Percentiles rank a stretch among this genome's conserved stretches.
These are phyloP conservation scores for Globisporangium cystogenes DNA, from an alignment of 352 stramenopile genomes.

Conservation along the genomic window DNA sequence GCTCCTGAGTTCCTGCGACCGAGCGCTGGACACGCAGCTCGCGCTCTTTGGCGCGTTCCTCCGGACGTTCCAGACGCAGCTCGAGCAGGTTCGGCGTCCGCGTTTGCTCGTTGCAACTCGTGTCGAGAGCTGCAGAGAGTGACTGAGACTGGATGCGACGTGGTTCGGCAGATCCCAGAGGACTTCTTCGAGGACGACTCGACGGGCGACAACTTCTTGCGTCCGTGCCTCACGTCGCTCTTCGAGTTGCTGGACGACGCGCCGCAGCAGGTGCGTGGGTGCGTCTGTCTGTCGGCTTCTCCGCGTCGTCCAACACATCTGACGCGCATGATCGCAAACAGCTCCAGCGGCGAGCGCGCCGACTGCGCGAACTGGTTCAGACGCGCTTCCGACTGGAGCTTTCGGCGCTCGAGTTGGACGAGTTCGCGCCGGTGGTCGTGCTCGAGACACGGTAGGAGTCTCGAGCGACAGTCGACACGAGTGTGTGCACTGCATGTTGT, in stretches of 20 bases:
- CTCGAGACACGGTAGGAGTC: too few species aligned
- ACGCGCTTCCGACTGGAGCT: constrained; percentile 32
- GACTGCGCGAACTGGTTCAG: constrained; percentile 18
- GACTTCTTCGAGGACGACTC: constrained; percentile 72
- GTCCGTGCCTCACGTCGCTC: constrained; percentile 48
- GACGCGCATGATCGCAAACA: constrained; percentile 2
- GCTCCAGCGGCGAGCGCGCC: constrained; percentile 12
- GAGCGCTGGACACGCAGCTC: constrained; percentile 26
- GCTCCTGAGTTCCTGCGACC: constrained; percentile 59
- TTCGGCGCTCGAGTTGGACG: constrained; percentile 16
- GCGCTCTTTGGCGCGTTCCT: constrained; percentile 59
- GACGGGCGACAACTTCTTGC: constrained; percentile 60
- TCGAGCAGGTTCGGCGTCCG: constrained; percentile 34
- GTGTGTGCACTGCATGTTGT: too few species aligned
- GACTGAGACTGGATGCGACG: background rate
- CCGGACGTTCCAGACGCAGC: constrained; percentile 43
- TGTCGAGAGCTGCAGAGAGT: too few species aligned
- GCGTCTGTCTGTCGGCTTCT: too few species aligned
- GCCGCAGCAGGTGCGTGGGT: constrained; percentile 28
- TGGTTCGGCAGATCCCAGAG: constrained; percentile 31
- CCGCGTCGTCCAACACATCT: too few species aligned
- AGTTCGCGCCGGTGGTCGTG: constrained; percentile 48
- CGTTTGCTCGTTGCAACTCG: background rate
- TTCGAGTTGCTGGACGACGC: constrained; percentile 53
- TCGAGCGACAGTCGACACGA: too few species aligned